These are phyloP conservation scores for Leptoxyphium fumago DNA, from an alignment of 2,329 filamentous ascomycete genomes.

Conservation along the genomic window DNA sequence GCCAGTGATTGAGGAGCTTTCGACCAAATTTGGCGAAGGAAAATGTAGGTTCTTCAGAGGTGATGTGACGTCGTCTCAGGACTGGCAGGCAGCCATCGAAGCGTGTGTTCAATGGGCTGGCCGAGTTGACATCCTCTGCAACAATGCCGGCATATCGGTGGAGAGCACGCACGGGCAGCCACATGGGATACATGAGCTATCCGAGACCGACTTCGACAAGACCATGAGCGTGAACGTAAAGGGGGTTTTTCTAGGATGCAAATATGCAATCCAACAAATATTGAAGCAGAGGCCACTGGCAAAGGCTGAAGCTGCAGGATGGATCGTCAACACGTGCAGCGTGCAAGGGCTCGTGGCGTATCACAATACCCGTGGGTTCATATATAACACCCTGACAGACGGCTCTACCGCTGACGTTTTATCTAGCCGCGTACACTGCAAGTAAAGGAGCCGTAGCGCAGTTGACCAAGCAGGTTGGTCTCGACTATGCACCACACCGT, in stretches of 20 bases:
- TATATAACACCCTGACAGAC: neutral
- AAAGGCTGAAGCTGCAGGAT: constrained; percentile 18
- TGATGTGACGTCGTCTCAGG: constrained; percentile 18
- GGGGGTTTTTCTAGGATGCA: constrained; percentile 25
- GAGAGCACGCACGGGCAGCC: constrained; percentile 16
- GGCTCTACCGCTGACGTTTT: neutral
- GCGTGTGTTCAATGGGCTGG: constrained; percentile 17
- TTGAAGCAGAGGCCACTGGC: constrained; percentile 20
- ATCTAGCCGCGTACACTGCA: constrained; percentile 28
- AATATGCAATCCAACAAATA: constrained; percentile 24
- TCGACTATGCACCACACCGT: constrained; percentile 27
- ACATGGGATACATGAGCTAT: constrained; percentile 16
- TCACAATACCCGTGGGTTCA: constrained; percentile 13
- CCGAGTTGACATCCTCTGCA: constrained; percentile 22
- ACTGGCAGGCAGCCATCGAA: constrained; percentile 14
- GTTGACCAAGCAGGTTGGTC: constrained; percentile 31
- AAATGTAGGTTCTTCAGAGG: constrained; percentile 16
- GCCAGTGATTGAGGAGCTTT: constrained; percentile 10
- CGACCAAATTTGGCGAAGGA: constrained; percentile 4
- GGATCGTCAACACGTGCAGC: constrained; percentile 25
- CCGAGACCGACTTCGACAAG: constrained; percentile 21
- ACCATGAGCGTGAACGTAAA: constrained; percentile 24
- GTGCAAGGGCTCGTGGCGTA: constrained; percentile 21
- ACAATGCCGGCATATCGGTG: constrained; percentile 23
- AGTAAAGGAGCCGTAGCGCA: constrained; percentile 33